phyloP scores from a whole-genome alignment of 1,139 yeast genomes.

The Arxiozyma slooffiae region DNA sequence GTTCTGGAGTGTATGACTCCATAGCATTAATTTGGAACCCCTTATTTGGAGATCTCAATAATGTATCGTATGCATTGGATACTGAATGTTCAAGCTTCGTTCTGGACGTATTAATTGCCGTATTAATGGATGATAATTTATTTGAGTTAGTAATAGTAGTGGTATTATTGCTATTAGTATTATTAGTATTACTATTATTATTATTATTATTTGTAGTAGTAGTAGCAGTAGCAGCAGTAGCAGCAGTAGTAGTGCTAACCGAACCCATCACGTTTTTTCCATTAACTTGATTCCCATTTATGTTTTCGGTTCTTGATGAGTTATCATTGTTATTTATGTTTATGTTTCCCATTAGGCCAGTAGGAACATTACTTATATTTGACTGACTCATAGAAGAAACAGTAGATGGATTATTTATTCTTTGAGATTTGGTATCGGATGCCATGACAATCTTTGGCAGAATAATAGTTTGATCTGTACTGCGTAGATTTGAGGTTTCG shows the following conservation, averaged over 20 bases:
- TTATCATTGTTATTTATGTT: not conserved
- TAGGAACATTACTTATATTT: not conserved
- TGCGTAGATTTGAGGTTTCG: not conserved
- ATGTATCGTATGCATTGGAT: constrained; percentile 13
- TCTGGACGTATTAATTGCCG: not conserved
- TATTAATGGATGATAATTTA: not conserved
- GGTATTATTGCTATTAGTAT: not conserved
- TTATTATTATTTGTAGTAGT: not conserved
- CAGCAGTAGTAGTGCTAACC: too few relatives aligned
- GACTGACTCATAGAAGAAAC: not conserved
- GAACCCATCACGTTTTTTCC: not conserved
- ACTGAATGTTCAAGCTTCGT: not conserved
- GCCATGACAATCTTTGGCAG: not conserved
- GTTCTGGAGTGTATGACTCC: constrained; percentile 76
- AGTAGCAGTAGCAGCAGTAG: too few relatives aligned
- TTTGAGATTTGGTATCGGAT: not conserved
- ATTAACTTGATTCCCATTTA: not conserved
- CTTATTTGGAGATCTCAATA: constrained; percentile 35
- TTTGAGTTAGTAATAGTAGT: not conserved
- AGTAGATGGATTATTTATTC: not conserved
- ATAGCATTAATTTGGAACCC: constrained; percentile 48
- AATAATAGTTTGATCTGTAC: not conserved
- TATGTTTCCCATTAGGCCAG: not conserved
- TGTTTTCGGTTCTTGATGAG: not conserved
- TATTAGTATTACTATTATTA: not conserved